Evolutionary conservation across 768 basidiomycete species (phyloP), one percentile per base, ranked within the genome.

Genomic region (Podaxis sp.): DNA sequence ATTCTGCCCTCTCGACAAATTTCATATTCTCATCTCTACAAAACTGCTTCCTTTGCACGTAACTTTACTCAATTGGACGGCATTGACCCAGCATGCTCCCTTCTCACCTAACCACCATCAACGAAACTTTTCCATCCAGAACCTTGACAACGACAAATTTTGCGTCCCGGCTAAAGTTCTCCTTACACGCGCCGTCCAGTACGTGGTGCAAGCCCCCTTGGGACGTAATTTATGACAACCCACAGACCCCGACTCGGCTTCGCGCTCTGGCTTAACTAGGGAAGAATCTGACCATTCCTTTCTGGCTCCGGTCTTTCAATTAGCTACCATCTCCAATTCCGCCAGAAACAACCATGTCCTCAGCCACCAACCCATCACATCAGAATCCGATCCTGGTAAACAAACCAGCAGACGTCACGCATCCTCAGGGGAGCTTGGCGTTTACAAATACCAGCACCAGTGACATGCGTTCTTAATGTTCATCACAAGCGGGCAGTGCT

Each of bases 141-240:
- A 24, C 38, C 33, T 56, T 56, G 39, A 19, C 54, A 22, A 56
- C 36, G 38, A 22, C 36, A 56, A 56, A 38, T 56, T 56, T 56
- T 1, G 44, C 6, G 2, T 46, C 1, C 44, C 44, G 7, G n/a
- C 44, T 46, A 46, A 46, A 19, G 1, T 19, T 19, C 44, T 19
- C 1, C 5, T n/a, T 19, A n/a, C n/a, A 9, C 9, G 7, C 5
- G 5, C 19, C n/a, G 17, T 46, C 44, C 9, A 33, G 30, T 33
- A 2, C 8, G 30, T 33, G 30, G 33, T n/a, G 44, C 44, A 46
- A 6, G 5, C 19, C 15, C 42, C n/a, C 44, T 46, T 19, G 17
- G 33, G n/a, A 46, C 19, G 44, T 42, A 17, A 17, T n/a, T 6
- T 1, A 46, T 46, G 44, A 46, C 8, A 46, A 19, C 19, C 44